These are phyloP conservation scores for Globisporangium spinosum DNA, from an alignment of 352 stramenopile species.

Conservation along the genomic window DNA sequence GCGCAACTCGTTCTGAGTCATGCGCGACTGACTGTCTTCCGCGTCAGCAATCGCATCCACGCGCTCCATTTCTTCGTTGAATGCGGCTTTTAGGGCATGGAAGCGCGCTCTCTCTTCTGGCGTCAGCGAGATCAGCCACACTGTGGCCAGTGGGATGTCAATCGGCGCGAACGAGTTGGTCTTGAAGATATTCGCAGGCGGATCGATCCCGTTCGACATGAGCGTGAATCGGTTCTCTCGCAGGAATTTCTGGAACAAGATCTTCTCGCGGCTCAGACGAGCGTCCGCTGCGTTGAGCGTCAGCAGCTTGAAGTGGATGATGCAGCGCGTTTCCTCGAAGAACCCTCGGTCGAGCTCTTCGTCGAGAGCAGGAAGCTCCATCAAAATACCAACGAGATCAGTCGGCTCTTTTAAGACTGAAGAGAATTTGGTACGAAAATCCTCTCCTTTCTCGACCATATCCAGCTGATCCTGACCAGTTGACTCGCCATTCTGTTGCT, in stretches of 20 bases:
- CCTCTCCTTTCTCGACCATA: constrained; percentile 12
- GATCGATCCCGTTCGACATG: constrained; percentile 90
- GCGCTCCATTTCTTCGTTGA: constrained; percentile 84
- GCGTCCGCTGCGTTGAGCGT: constrained; percentile 87
- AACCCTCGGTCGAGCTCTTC: constrained; percentile 75
- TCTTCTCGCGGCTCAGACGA: constrained; percentile 84
- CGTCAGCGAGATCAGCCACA: constrained; percentile 87
- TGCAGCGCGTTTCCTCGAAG: constrained; percentile 86
- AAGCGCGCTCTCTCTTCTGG: constrained; percentile 85
- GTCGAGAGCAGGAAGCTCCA: constrained; percentile 67
- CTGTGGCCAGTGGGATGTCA: constrained; percentile 86
- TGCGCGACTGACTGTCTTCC: constrained; percentile 52
- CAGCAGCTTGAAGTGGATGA: constrained; percentile 91
- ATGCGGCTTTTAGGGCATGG: constrained; percentile 83
- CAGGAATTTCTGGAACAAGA: constrained; percentile 92
- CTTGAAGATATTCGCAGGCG: constrained; percentile 88
- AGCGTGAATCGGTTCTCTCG: constrained; percentile 93
- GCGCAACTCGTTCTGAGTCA: constrained; percentile 44
- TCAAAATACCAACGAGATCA: constrained; percentile 61
- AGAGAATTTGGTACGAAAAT: not conserved
- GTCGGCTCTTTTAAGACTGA: constrained; percentile 2
- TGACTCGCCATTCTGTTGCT: not conserved
- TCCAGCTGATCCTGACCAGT: constrained; percentile 10
- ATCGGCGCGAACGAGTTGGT: constrained; percentile 87
- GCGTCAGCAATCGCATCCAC: constrained; percentile 70